Evolutionary conservation across 805 yeast genomes (phyloP), one percentile per base, ranked within the genome.

Genomic region (Lachancea kluyveri): DNA sequence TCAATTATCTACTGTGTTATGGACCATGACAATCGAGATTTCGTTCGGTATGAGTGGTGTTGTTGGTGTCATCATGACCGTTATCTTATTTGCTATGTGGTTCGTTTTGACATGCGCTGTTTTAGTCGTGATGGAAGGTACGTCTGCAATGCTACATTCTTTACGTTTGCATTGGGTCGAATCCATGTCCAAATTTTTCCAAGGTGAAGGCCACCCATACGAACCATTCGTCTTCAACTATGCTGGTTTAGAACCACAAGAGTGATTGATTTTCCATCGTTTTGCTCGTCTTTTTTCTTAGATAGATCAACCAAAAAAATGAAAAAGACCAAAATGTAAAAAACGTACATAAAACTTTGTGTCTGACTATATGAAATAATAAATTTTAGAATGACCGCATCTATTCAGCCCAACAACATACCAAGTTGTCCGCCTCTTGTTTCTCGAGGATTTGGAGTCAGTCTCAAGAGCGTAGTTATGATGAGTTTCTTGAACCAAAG

Each of bases 161-260:
- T 67, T 80, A 48, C 71, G 88, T 60, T 64, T 80, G 46, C 88
- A 80, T 51, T 80, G 88, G 88, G 87, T 80, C 33, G 88, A 80
- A 51, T 74, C 84, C 21, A 80, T 80, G 88, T 76, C 84, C 26
- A 80, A 80, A 55, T 79, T 76, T 52, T 80, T 80, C 43, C 79
- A 76, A 49, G 88, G 88, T 50, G 86, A 79, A 50, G 88, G 88
- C 42, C 60, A 68, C 28, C 70, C 75, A 7, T 80, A 77, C 50
- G 71, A 70, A 38, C 88, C 88, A 17, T 80, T 77, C 48, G 57
- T 65, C 1, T 77, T 79, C 43, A 24, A 30, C 20, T 41, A 44
- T 24, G 36, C 36, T 13, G 54, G 45, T 16, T 36, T 53, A 24
- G 52, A 45, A 13, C 28, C 31, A 4, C 42, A 42, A 24, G n/a